These are phyloP conservation scores for Talaromyces pinophilus DNA, from an alignment of 2,329 filamentous ascomycete genomes.

Conservation along the genomic window DNA sequence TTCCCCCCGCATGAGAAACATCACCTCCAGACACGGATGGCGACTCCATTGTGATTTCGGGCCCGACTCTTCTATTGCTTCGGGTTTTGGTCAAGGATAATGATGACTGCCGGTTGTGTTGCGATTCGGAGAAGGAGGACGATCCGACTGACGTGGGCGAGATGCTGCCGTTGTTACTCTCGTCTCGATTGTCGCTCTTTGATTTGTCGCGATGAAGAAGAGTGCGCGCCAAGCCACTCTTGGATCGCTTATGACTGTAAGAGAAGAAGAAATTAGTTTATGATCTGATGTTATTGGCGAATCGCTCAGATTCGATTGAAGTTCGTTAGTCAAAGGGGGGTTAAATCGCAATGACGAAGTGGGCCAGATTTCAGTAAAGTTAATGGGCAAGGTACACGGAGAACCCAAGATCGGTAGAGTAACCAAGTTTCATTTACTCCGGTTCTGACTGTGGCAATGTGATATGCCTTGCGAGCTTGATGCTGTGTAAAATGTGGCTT, in stretches of 20 bases:
- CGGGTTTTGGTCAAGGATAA: conserved; percentile 34
- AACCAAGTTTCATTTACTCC: not conserved
- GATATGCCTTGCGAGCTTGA: not conserved
- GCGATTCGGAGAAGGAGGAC: conserved; percentile 30
- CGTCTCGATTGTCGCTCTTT: conserved; percentile 45
- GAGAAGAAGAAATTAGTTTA: not conserved
- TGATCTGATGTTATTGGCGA: not conserved
- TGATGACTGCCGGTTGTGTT: conserved; percentile 32
- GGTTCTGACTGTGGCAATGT: not conserved
- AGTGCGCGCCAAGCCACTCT: conserved; percentile 56
- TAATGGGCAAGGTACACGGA: not conserved
- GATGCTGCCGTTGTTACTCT: conserved; percentile 31
- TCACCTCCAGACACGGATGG: conserved; percentile 27
- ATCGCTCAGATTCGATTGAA: not conserved
- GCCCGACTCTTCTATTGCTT: conserved; percentile 31
- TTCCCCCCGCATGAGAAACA: conserved; percentile 30
- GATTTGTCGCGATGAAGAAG: conserved; percentile 56
- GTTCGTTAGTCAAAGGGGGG: conserved; percentile 5
- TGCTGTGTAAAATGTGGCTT: not conserved
- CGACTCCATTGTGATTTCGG: conserved; percentile 33
- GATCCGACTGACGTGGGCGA: conserved; percentile 34
- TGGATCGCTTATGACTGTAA: conserved; percentile 55
- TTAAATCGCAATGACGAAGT: conserved; percentile 4
- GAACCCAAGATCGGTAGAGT: not conserved
- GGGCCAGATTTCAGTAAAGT: not conserved